phyloP scores from a whole-genome alignment of 1,284 basidiomycete species.

The Boletellus deceptivus region DNA sequence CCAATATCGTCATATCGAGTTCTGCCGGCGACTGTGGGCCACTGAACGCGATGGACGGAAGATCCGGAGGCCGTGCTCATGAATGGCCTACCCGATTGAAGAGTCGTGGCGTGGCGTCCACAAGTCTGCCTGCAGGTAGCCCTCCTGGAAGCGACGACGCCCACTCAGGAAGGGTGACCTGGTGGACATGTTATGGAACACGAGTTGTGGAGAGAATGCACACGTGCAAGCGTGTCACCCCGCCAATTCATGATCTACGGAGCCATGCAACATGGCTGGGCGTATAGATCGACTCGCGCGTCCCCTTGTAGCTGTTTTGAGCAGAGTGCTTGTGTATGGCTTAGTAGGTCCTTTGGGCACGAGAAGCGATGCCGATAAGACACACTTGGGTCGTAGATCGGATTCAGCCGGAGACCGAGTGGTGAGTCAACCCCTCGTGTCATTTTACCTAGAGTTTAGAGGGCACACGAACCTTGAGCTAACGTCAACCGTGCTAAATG shows the following conservation, averaged over 20 bases:
- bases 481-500: slow-evolving; percentile 1
- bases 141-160: slow-evolving; percentile 5
- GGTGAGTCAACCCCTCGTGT: background rate
- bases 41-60: slow-evolving; percentile 15
- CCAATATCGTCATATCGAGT: slow-evolving; percentile 11
- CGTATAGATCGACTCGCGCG: too few species aligned
- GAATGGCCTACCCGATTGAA: slow-evolving; percentile 10
- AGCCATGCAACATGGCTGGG: background rate
- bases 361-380: slow-evolving; percentile 4
- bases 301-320: background rate
- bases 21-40: slow-evolving; percentile 4
- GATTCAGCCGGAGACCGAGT: slow-evolving; percentile 1
- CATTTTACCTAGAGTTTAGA: background rate
- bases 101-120: slow-evolving; percentile 15
- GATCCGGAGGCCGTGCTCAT: slow-evolving; percentile 25
- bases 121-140: slow-evolving; percentile 27
- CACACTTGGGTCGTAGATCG: slow-evolving; percentile 2
- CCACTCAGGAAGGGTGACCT: slow-evolving; percentile 14
- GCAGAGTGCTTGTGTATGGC: background rate
- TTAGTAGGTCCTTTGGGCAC: background rate
- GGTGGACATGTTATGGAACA: slow-evolving; percentile 11
- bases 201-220: slow-evolving; percentile 21
- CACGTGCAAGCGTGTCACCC: slow-evolving; percentile 17
- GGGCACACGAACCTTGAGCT: slow-evolving; percentile 6
- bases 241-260: background rate